Evolutionary conservation across 2,329 filamentous ascomycete species (phyloP), one percentile per base, ranked within the genome.

Genomic region (Berkeleyomyces rouxiae): DNA sequence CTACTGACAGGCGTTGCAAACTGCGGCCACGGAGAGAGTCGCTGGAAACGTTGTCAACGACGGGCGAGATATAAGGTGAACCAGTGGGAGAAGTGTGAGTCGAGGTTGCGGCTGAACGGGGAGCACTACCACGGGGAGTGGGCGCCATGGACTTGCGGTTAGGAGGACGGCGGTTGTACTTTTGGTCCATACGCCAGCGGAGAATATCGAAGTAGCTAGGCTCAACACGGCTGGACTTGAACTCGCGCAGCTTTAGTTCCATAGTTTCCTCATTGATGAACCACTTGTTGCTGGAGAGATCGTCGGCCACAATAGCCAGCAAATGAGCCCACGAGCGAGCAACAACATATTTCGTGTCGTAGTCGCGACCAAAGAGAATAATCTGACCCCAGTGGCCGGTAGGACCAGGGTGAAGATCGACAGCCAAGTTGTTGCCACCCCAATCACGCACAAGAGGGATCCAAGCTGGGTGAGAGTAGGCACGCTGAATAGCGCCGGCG

Each of bases 291-390:
- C 88, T 93, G 75, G 82, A 84, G 69, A 99, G 77, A 70, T 99
- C 93, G 70, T 99, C 93, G 39, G 93, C 90, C 5, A 96, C 82
- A 40, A 85, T 82, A 59, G 90, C 90, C 23, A 99, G 75, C 71
- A 99, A 91, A 7, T 86, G 82, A 13, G 85, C 83, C 93, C 93
- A 99, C 0, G 92, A 97, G 65, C 88, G 84, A 39, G 93, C 88
- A 63, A 99, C 82, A 5, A 99, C 93, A 71, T 96, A 99, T 76
- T 99, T 99, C 74, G 89, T 96, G 72, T 99, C 93, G 74, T 96
- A 99, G 75, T 99, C 93, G 65, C 93, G 89, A 59, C 93, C 93
- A 72, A 95, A 96, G 66, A 99, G 81, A 69, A 99, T 96, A 67
- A 99, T 84, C 72, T 99, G 93, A 61, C 93, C 93, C 92, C 93